Conservation (phyloP, 108 stramenopile genomes). For the Aureococcus anophagefferens region DNA sequence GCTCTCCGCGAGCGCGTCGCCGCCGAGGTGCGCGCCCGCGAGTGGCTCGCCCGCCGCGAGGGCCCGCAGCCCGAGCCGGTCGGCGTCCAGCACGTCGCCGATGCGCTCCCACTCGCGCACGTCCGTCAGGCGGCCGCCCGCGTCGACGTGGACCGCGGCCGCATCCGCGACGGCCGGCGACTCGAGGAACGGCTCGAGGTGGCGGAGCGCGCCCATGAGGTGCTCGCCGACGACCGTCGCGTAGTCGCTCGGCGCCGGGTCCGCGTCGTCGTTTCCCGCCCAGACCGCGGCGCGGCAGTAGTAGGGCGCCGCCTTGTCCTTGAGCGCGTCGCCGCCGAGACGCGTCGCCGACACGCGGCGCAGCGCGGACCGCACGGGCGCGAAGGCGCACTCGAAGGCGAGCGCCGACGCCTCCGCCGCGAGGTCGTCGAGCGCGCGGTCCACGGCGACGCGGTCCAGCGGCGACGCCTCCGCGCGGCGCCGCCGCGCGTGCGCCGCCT, state of each 20-base stretch:
- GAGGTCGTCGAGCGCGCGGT: background rate
- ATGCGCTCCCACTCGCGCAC: background rate
- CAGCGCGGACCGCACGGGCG: background rate
- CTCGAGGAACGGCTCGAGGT: background rate
- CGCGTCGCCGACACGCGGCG: too few relatives aligned
- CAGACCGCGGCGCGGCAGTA: background rate
- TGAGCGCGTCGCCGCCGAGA: too few relatives aligned
- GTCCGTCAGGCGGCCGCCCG: background rate
- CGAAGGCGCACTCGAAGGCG: background rate
- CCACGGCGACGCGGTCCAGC: background rate
- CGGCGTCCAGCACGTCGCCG: background rate
- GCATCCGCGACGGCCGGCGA: background rate
- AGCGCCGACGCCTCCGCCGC: background rate
- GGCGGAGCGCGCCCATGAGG: background rate
- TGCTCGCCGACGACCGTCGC: background rate
- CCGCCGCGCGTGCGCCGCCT: too few relatives aligned
- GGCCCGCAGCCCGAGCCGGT: background rate
- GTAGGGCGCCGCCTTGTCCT: too few relatives aligned
- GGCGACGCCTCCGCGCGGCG: background rate
- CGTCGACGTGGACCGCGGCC: background rate
- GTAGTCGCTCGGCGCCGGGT: background rate
- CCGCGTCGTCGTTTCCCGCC: background rate
- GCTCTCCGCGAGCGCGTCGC: too few relatives aligned
- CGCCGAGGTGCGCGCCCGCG: too few relatives aligned
- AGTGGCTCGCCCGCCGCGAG: background rate